Conservation (phyloP, 2,329 filamentous ascomycete genomes). For the Mycogone perniciosa region DNA sequence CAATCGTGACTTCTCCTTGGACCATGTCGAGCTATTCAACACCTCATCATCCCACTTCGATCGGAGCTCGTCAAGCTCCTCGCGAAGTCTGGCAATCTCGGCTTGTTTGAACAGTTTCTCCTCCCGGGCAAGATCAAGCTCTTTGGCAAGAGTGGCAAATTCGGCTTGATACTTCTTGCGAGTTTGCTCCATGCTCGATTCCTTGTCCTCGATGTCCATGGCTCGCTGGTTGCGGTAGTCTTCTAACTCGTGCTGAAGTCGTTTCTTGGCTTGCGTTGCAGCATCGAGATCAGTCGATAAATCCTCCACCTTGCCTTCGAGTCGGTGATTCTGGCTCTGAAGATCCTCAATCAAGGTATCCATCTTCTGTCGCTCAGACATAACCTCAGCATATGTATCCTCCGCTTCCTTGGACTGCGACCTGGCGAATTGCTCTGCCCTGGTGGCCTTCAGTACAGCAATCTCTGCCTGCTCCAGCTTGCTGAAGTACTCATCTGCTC, state of each 20-base stretch:
- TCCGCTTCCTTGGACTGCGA: slow-evolving; percentile 85
- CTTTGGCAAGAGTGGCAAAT: slow-evolving; percentile 80
- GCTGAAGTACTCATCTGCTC: slow-evolving; percentile 93
- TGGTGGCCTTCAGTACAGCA: slow-evolving; percentile 81
- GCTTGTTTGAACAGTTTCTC: slow-evolving; percentile 79
- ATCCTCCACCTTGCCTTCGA: slow-evolving; percentile 88
- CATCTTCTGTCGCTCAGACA: slow-evolving; percentile 88
- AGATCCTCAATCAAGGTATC: slow-evolving; percentile 82
- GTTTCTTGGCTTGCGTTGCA: slow-evolving; percentile 82
- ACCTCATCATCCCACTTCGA: slow-evolving; percentile 99
- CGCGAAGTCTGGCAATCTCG: slow-evolving; percentile 82
- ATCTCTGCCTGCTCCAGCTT: slow-evolving; percentile 97
- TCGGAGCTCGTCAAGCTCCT: slow-evolving; percentile 89
- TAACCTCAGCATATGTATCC: slow-evolving; percentile 80
- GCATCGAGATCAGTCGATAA: slow-evolving; percentile 82
- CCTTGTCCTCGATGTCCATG: slow-evolving; percentile 95
- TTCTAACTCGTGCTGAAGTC: slow-evolving; percentile 93
- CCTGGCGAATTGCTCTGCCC: slow-evolving; percentile 91
- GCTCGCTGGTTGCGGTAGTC: slow-evolving; percentile 93
- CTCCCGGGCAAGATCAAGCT: slow-evolving; percentile 89
- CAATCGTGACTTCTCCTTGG: slow-evolving; percentile 90
- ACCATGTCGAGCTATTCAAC: slow-evolving; percentile 95
- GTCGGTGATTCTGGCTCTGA: slow-evolving; percentile 79
- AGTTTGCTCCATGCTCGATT: slow-evolving; percentile 92
- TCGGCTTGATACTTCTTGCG: slow-evolving; percentile 96